Evolutionary conservation across 139 green algal species (phyloP).

Genomic region (Coelastrella sp.): DNA sequence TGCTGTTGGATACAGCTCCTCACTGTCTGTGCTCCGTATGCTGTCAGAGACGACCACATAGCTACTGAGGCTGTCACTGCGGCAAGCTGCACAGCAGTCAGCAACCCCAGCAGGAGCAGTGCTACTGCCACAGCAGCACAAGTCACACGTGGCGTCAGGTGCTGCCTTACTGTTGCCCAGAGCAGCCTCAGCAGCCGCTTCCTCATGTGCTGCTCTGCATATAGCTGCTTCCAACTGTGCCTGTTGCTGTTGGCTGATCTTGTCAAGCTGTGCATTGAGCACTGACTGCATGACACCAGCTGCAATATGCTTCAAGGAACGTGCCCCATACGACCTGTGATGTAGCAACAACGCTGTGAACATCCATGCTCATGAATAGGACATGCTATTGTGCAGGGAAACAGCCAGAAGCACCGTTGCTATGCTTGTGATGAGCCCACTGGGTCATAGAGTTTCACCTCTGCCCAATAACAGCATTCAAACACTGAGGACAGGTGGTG

Average conservation of each 20-base stretch:
- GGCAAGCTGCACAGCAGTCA: background rate
- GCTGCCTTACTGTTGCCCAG: background rate
- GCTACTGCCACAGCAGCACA: background rate
- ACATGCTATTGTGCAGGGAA: too few relatives aligned
- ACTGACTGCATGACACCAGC: slow-evolving; percentile 9
- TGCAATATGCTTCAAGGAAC: slow-evolving; percentile 21
- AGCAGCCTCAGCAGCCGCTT: background rate
- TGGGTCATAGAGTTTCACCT: too few relatives aligned
- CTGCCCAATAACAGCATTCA: too few relatives aligned
- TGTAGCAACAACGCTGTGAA: too few relatives aligned
- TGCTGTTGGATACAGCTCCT: background rate
- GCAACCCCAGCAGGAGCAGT: background rate
- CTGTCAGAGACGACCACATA: background rate
- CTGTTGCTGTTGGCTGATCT: background rate
- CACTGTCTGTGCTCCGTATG: background rate
- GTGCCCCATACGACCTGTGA: slow-evolving; percentile 24
- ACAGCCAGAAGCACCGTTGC: too few relatives aligned
- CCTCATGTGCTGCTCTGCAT: background rate
- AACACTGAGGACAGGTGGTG: too few relatives aligned
- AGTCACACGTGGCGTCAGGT: background rate
- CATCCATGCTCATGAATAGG: too few relatives aligned
- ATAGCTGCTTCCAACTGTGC: too few relatives aligned
- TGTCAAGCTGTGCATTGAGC: background rate
- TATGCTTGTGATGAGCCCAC: too few relatives aligned
- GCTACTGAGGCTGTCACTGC: background rate